Percentiles rank a stretch among this genome's conserved stretches.
phyloP scores from a whole-genome alignment of 1,284 basidiomycete species.

The Cutaneotrichosporon cyanovorans region DNA sequence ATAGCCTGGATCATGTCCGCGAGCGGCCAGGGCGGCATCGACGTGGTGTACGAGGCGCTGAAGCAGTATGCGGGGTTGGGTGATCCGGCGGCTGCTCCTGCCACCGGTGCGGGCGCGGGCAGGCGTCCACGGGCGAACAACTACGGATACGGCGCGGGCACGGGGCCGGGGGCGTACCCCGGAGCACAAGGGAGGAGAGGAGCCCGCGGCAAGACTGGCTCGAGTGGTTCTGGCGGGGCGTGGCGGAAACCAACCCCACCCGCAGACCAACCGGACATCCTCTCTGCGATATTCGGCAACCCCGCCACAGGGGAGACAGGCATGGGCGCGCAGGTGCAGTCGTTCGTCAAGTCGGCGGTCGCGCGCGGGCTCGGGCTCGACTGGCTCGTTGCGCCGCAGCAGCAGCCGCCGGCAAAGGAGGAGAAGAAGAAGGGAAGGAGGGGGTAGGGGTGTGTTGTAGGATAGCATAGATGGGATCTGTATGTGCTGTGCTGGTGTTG shows the following conservation, averaged over 20 bases:
- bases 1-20: slow-evolving; percentile 38
- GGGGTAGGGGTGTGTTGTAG: too few relatives aligned
- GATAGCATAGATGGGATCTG: neutral
- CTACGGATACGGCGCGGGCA: too few relatives aligned
- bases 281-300: slow-evolving; percentile 9
- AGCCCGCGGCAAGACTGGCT: too few relatives aligned
- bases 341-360: slow-evolving; percentile 32
- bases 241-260: neutral
- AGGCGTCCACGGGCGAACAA: neutral
- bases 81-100: neutral
- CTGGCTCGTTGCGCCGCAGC: slow-evolving; percentile 24
- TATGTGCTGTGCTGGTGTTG: too few relatives aligned
- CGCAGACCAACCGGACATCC: slow-evolving; percentile 4
- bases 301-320: slow-evolving; percentile 14
- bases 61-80: slow-evolving; percentile 32
- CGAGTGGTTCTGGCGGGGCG: too few relatives aligned
- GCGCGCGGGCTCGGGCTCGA: slow-evolving; percentile 31
- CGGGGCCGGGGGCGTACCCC: too few relatives aligned
- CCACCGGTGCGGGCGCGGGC: neutral
- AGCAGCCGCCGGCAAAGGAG: slow-evolving; percentile 6
- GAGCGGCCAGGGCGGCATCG: slow-evolving; percentile 37
- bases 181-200: too few relatives aligned
- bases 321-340: slow-evolving; percentile 26
- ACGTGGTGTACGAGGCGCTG: slow-evolving; percentile 30
- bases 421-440: slow-evolving; percentile 2